These are phyloP conservation scores for Chaetomium strumarium DNA, from an alignment of 2,329 filamentous ascomycete genomes.

Conservation along the genomic window DNA sequence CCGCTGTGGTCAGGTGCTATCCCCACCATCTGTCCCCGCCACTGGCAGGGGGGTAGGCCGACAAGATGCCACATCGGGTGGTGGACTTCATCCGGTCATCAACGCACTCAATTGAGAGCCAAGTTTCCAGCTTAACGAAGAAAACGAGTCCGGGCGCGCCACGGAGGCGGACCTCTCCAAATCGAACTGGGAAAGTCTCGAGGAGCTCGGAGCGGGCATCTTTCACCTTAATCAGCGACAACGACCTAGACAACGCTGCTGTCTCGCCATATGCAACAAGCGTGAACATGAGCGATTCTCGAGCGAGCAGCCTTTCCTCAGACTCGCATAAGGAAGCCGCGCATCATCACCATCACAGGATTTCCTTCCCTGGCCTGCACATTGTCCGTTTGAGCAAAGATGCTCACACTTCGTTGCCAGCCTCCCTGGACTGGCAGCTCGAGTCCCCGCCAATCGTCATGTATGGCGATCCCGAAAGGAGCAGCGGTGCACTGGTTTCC, in stretches of 20 bases:
- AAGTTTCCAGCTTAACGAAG: constrained; percentile 46
- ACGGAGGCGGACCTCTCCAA: constrained; percentile 30
- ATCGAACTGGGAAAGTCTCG: constrained; percentile 25
- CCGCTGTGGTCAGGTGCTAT: constrained; percentile 6
- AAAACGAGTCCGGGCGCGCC: constrained; percentile 25
- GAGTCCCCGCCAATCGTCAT: constrained; percentile 85
- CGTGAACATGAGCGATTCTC: constrained; percentile 23
- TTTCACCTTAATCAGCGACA: constrained; percentile 34
- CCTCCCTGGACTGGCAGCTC: constrained; percentile 53
- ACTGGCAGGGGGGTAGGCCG: constrained; percentile 11
- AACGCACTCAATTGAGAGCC: constrained; percentile 40
- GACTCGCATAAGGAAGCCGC: constrained; percentile 27
- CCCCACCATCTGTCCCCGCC: constrained; percentile 12
- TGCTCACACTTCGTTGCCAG: constrained; percentile 32
- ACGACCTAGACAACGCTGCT: constrained; percentile 29
- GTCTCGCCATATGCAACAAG: constrained; percentile 20
- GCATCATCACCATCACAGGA: constrained; percentile 32
- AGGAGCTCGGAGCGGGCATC: constrained; percentile 32
- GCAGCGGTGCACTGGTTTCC: constrained; percentile 78
- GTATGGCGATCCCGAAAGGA: constrained; percentile 67
- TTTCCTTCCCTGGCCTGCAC: constrained; percentile 38
- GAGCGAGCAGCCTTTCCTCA: constrained; percentile 18
- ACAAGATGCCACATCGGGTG: constrained; percentile 52
- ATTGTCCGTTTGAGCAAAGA: constrained; percentile 40
- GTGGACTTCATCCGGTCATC: constrained; percentile 52